phyloP scores from a whole-genome alignment of 73 alveolate species.

The Effrenium voratum region DNA sequence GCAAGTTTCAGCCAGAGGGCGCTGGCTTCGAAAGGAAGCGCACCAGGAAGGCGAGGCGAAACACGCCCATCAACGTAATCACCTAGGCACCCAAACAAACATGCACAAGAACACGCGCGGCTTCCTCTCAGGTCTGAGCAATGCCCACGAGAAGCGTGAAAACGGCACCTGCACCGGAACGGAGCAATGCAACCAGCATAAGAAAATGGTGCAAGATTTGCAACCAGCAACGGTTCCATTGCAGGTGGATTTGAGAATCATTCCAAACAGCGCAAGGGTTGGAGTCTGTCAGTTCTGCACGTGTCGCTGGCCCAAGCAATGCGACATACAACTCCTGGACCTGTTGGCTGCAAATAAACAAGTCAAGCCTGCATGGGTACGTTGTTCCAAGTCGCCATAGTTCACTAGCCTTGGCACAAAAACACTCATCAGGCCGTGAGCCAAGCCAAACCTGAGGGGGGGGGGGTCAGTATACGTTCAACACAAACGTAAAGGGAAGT shows the following conservation, averaged over 20 bases:
- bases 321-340: too few relatives aligned
- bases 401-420: slow-evolving; percentile 12
- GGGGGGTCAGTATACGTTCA: too few relatives aligned
- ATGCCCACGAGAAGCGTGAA: slow-evolving; percentile 75
- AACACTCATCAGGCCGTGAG: not conserved
- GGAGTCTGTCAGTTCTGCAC: too few relatives aligned
- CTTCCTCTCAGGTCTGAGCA: not conserved
- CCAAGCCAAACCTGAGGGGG: too few relatives aligned
- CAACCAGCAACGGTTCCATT: too few relatives aligned
- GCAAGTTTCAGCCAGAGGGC: not conserved
- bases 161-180: slow-evolving; percentile 74
- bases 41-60: slow-evolving; percentile 78
- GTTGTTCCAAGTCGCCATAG: slow-evolving; percentile 48
- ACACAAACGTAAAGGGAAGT: too few relatives aligned
- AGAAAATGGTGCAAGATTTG: too few relatives aligned
- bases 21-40: slow-evolving; percentile 82
- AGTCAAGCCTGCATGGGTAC: slow-evolving; percentile 85
- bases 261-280: too few relatives aligned
- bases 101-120: not conserved
- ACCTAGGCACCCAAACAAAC: slow-evolving; percentile 11
- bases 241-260: too few relatives aligned
- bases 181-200: too few relatives aligned
- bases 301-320: too few relatives aligned
- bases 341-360: too few relatives aligned
- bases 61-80: slow-evolving; percentile 64